Evolutionary conservation across 805 yeast genomes (phyloP), one percentile per base, ranked within the genome.

Genomic region (Blastobotrys muscicola): DNA sequence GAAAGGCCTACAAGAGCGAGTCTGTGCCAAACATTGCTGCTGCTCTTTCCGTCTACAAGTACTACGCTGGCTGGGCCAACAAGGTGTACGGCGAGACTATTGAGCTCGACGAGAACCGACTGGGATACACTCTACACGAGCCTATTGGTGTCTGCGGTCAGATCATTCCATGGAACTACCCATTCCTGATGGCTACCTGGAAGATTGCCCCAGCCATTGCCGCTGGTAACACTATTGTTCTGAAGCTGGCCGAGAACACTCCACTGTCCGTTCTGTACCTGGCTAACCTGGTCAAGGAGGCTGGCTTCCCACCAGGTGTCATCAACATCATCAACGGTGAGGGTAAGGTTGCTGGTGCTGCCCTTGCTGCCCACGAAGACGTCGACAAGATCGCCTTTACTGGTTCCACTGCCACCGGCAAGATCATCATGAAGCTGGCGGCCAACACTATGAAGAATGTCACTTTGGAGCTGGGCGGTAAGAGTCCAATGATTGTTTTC

Each of bases 401-500:
- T 45, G 97, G 97, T 50, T 86, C 95, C 33, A 86, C 95, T 38
- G 85, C 81, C 38, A 81, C 87, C 45, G 97, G 97, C 60, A 80
- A 80, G 62, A 66, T 66, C 54, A 82, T 89, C 59, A 82, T 84
- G 80, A 75, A 73, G 64, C 70, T 75, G 49, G 90, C 94, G 48
- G 82, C 83, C 44, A 72, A 82, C 33, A 53, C 61, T 29, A 71
- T 89, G 67, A 86, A 87, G 72, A 84, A 82, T 63, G 85, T 89
- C 48, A 87, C 96, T 36, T 72, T 89, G 60, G 97, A 89, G 70
- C 78, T 86, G 54, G 97, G 97, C 59, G 97, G 97, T 60, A 89
- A 89, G 70, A 85, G 95, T 16, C 95, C 97, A 55, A 80, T 82
- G 63, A 78, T 89, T 52, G 80, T 89, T 38, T 86, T 83, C 60